Conservation (phyloP, 169 alveolate species). For the Plasmodium cynomolgi region DNA sequence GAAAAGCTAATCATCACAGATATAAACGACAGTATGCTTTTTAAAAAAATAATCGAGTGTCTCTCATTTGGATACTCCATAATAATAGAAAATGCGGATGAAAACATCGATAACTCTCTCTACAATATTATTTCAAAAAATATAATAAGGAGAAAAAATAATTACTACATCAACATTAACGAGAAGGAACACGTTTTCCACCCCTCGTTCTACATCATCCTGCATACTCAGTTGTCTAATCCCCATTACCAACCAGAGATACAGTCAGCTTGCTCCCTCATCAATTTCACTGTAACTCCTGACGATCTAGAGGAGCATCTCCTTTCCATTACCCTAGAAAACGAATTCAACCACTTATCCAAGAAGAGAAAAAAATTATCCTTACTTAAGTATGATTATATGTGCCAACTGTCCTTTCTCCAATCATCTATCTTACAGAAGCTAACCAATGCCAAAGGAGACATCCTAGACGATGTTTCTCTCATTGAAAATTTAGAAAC, state of each 20-base stretch:
- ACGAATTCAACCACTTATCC: conserved; percentile 95
- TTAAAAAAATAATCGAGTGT: conserved; percentile 88
- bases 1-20: conserved; percentile 86
- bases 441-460: conserved; percentile 93
- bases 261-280: conserved; percentile 94
- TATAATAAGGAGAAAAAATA: conserved; percentile 92
- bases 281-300: conserved; percentile 95
- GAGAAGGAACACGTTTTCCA: conserved; percentile 92
- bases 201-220: conserved; percentile 90
- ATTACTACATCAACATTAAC: conserved; percentile 91
- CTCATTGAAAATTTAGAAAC: conserved; percentile 94
- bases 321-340: conserved; percentile 93
- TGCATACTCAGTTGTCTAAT: conserved; percentile 95
- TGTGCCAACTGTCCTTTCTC: conserved; percentile 93
- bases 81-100: conserved; percentile 95
- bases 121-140: conserved; percentile 94
- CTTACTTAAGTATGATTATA: conserved; percentile 95
- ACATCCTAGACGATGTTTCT: conserved; percentile 94
- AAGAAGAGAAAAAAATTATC: conserved; percentile 91
- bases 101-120: conserved; percentile 94
- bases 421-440: conserved; percentile 93
- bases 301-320: conserved; percentile 96
- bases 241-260: conserved; percentile 98
- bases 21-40: conserved; percentile 81
- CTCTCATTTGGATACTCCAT: conserved; percentile 91